Evolutionary conservation across 306 rosid genomes (phyloP).

Genomic region (Psophocarpus tetragonolobus): DNA sequence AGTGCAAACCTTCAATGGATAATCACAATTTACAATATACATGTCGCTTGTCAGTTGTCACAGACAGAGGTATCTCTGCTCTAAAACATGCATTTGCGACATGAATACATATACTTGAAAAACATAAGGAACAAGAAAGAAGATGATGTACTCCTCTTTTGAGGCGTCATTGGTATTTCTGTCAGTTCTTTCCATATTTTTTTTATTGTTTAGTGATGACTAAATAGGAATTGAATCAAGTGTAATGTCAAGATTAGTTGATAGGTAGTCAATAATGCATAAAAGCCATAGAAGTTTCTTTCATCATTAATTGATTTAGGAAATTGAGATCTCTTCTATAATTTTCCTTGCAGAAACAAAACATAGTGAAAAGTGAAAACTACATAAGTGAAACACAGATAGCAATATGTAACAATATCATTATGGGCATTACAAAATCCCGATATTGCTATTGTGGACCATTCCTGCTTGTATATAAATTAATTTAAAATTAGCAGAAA

Average conservation of each 20-base stretch:
- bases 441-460: not conserved
- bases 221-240: not conserved
- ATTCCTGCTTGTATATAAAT: not conserved
- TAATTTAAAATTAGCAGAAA: not conserved
- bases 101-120: constrained; percentile 13
- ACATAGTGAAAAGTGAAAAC: not conserved
- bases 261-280: not conserved
- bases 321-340: not conserved
- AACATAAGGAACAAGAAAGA: not conserved
- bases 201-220: not conserved
- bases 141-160: not conserved
- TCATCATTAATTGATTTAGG: not conserved
- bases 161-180: not conserved
- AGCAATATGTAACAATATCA: not conserved
- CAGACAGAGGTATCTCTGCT: constrained; percentile 4
- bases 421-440: not conserved
- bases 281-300: not conserved
- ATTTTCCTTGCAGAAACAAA: not conserved
- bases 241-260: not conserved
- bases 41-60: not conserved
- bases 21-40: constrained; percentile 11
- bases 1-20: constrained; percentile 1
- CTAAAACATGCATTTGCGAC: not conserved
- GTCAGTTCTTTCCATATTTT: not conserved
- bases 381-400: not conserved